Evolutionary conservation across 495 filamentous ascomycete genomes (phyloP), one percentile per base, ranked within the genome.

Genomic region (Oleoguttula mirabilis): DNA sequence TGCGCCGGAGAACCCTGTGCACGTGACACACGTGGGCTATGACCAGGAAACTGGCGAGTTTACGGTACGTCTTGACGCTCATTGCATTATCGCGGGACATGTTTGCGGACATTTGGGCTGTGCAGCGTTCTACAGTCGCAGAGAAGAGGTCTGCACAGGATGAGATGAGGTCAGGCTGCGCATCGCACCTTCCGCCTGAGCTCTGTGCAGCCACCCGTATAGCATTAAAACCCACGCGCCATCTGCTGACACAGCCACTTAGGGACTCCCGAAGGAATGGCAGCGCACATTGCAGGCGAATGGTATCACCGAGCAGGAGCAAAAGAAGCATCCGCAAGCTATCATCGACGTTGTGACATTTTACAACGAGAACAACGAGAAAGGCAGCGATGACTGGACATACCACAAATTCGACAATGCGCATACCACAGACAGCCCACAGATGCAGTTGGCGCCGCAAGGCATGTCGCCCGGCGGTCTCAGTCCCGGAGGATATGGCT

Each of bases 231-330:
- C n/a, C n/a, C n/a, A 7, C 20, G n/a, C 5, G 4, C 5, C 32
- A 49, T 47, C 37, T 43, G 24, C 19, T 39, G 39, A 43, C 25
- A 7, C 7, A 7, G 7, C 7, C 25, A n/a, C 7, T 28, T 28
- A 92, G 84, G 90, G 90, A 47, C 67, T 98, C 24, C 90, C 90
- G 1, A 93, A 92, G 60, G 90, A 98, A 70, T 98, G 90, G 90
- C 90, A 98, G 63, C 77, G 83, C 30, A 72, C 94, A 56, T 74
- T 98, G 50, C 82, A 90, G 65, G 87, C 94, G 60, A 94, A 81
- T 63, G 90, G 90, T 42, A 96, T 98, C 53, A 83, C 88, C 3
- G 84, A 94, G 65, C 86, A 85, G 62, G 90, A 95, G 55, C 87
- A 92, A 62, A 80, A 93, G 60, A 79, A 92, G 61, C 84, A 98